phyloP scores from a whole-genome alignment of 257 asterid species.

The Echium plantagineum region DNA sequence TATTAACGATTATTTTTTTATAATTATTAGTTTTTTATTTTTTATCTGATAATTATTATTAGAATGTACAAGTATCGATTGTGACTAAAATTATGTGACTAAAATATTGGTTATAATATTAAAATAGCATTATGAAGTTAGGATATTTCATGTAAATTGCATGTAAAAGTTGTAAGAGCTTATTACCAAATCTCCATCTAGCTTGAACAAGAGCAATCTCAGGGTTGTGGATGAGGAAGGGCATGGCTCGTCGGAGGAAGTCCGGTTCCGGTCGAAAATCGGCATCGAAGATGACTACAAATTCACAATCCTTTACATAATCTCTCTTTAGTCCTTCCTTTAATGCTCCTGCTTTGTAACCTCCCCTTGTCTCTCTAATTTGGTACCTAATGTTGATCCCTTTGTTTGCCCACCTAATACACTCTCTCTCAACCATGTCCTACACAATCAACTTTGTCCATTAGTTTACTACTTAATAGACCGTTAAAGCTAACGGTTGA shows the following conservation, averaged over 20 bases:
- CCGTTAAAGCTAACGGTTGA: too few species aligned
- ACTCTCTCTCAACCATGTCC: constrained; percentile 80
- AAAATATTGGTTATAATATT: too few species aligned
- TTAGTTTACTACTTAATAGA: too few species aligned
- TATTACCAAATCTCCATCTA: constrained; percentile 91
- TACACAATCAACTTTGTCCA: constrained; percentile 10
- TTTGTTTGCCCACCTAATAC: constrained; percentile 89
- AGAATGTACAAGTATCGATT: too few species aligned
- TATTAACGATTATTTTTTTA: too few species aligned
- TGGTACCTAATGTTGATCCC: constrained; percentile 87
- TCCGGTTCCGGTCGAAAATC: constrained; percentile 97
- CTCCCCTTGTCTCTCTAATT: constrained; percentile 73
- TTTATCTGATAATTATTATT: too few species aligned
- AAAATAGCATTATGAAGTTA: too few species aligned
- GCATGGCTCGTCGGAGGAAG: constrained; percentile 70
- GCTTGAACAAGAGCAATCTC: constrained; percentile 83
- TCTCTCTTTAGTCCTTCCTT: constrained; percentile 65
- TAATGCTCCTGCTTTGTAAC: constrained; percentile 94
- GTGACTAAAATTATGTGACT: too few species aligned
- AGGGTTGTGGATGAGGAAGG: constrained; percentile 68
- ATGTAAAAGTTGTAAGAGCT: not conserved
- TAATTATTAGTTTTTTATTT: too few species aligned
- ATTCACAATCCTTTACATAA: constrained; percentile 79
- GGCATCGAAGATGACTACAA: constrained; percentile 78
- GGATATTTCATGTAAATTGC: too few species aligned